Evolutionary conservation across 129 eudicot species (phyloP), one percentile per base, ranked within the genome.

Genomic region (Helianthus annuus): DNA sequence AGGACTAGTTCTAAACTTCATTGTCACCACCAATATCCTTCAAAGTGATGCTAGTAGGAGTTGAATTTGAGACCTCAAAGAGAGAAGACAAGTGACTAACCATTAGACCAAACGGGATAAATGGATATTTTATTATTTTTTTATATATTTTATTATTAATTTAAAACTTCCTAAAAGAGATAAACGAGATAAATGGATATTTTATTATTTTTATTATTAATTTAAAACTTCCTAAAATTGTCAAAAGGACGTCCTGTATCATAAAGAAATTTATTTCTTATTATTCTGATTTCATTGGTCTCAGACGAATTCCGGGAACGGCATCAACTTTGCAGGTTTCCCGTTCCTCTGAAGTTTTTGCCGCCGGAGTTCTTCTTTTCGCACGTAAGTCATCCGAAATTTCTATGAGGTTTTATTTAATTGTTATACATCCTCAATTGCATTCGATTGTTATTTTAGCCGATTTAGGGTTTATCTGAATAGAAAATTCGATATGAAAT

Each of bases 361-460:
- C 69, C 65, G 59, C 71, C 76, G 71, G 66, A 76, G 58, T 67
- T 56, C 61, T 15, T 75, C 73, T 39, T 44, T 45, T 52, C 55
- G 24, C 76, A 39, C 49, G 72, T 70, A 51, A 40, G 16, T 4
- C 36, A 32, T 69, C 38, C 13, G n/a, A n/a, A n/a, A n/a, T n/a
- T n/a, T n/a, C n/a, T n/a, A n/a, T n/a, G n/a, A n/a, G n/a, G n/a
- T n/a, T n/a, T n/a, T n/a, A n/a, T n/a, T n/a, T n/a, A n/a, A n/a
- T n/a, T n/a, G n/a, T n/a, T n/a, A n/a, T n/a, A n/a, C n/a, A n/a
- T n/a, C n/a, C n/a, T n/a, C n/a, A n/a, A 77, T 77, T 61, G 66
- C 57, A 38, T 40, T 65, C 59, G 36, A 16, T 75, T 40, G 13
- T 39, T 10, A 7, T 69, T 14, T 42, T 19, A 59, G 29, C 12